phyloP scores from a whole-genome alignment of 345 rosid genomes.

The Arabidopsis arenosa region DNA sequence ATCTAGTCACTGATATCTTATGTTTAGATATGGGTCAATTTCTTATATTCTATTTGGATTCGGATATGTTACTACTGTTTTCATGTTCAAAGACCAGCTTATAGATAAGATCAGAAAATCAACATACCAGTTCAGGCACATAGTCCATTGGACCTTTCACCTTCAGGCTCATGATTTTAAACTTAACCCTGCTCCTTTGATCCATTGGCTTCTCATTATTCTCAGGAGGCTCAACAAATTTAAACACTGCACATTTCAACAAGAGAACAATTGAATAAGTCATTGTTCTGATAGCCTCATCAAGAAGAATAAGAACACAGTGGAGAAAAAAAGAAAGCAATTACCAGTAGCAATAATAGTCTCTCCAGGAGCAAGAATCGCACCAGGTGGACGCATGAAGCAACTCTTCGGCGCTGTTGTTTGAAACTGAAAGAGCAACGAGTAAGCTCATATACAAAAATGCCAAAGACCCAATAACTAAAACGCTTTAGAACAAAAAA shows the following conservation, averaged over 20 bases:
- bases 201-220: slow-evolving; percentile 93
- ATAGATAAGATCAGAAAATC: not conserved
- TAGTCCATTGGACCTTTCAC: slow-evolving; percentile 86
- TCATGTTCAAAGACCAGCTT: not conserved
- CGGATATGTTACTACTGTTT: not conserved
- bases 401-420: slow-evolving; percentile 99
- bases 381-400: slow-evolving; percentile 99
- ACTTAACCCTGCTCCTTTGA: slow-evolving; percentile 87
- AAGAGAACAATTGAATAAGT: not conserved
- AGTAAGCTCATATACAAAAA: slow-evolving; percentile 1
- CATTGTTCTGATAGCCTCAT: slow-evolving; percentile 8
- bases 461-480: not conserved
- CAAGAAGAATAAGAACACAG: slow-evolving; percentile 4
- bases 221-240: slow-evolving; percentile 95
- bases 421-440: slow-evolving; percentile 69
- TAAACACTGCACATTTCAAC: slow-evolving; percentile 64
- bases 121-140: slow-evolving; percentile 94
- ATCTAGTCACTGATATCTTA: not conserved
- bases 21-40: not conserved
- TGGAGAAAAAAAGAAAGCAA: not conserved
- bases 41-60: not conserved
- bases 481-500: not conserved
- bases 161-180: slow-evolving; percentile 94
- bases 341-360: slow-evolving; percentile 88
- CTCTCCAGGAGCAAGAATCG: slow-evolving; percentile 93